Percentiles rank a stretch among this genome's conserved stretches.
These are phyloP conservation scores for Cryptococcus sp. DNA, from an alignment of 1,284 basidiomycete species.

Conservation along the genomic window DNA sequence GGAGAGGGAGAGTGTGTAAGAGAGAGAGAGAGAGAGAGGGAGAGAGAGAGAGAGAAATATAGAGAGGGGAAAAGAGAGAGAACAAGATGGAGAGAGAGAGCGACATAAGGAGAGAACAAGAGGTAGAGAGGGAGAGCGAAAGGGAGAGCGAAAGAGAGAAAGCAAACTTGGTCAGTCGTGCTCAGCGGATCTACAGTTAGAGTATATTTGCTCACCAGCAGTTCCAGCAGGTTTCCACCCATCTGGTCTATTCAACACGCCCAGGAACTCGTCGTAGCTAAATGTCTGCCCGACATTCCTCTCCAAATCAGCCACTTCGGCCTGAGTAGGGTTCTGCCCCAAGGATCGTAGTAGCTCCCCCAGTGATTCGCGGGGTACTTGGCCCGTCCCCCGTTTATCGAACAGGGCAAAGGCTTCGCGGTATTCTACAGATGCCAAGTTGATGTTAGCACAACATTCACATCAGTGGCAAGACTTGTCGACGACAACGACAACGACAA, in stretches of 20 bases:
- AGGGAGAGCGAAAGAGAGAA: too few species aligned
- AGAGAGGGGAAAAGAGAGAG: too few species aligned
- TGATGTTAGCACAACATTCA: background rate
- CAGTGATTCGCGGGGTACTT: constrained; percentile 81
- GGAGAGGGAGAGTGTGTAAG: too few species aligned
- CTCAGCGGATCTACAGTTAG: too few species aligned
- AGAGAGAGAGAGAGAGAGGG: background rate
- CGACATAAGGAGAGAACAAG: too few species aligned
- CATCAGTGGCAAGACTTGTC: background rate
- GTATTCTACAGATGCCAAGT: constrained; percentile 66
- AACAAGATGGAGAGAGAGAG: too few species aligned
- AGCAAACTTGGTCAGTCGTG: too few species aligned
- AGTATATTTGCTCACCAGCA: constrained; percentile 66
- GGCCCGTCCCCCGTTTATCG: constrained; percentile 92
- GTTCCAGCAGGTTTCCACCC: constrained; percentile 96
- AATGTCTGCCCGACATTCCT: constrained; percentile 60
- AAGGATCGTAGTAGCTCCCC: constrained; percentile 94
- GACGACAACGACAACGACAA: background rate
- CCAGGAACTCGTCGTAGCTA: constrained; percentile 84
- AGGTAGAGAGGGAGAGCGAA: too few species aligned
- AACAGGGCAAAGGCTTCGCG: constrained; percentile 97
- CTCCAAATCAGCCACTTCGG: constrained; percentile 85
- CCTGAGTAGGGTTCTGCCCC: constrained; percentile 97
- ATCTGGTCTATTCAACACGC: constrained; percentile 90
- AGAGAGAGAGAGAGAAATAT: too few species aligned